Evolutionary conservation across 2,329 filamentous ascomycete species (phyloP), one percentile per base, ranked within the genome.

Genomic region (Aspergillus pseudoviridinutans): DNA sequence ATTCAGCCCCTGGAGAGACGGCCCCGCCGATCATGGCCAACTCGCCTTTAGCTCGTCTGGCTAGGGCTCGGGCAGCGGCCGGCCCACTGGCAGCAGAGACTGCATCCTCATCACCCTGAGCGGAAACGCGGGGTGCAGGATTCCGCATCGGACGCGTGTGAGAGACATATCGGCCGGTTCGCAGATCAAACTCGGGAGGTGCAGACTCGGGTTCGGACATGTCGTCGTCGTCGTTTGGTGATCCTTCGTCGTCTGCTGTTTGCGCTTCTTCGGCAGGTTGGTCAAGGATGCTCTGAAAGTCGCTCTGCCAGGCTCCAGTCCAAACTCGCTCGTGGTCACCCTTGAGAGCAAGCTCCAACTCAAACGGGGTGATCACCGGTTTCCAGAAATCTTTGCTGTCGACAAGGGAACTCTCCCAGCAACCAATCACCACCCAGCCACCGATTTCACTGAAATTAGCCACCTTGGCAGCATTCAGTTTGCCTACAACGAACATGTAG

Each of bases 401-500:
- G 4, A 99, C 85, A 52, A 97, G 78, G 58, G 90, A 91, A 72
- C 92, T 96, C 77, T 99, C 94, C 94, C 94, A 99, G 75, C 94
- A 99, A 2, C 94, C 93, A 9, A 99, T 90, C 0, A 97, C 92
- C 0, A 97, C 92, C 94, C 94, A 99, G 17, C 92, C 93, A 47
- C 92, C 93, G 4, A 99, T 85, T 74, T 99, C 94, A 57, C 89
- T 86, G 76, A 99, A 99, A 74, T 99, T 99, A 51, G 94, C 94
- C 24, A 99, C 82, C 74, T 99, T 99, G 41, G 92, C 93, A 0
- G 92, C 88, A 69, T 97, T 99, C 27, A 99, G 81, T 73, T 97
- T 97, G 58, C 94, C 94, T 0, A 99, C 94, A 1, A 99, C 94
- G 50, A 99, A 91, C 1, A 93, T 91, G 73, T 99, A 99, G 71